These are phyloP conservation scores for Neofusicoccum umdonicola DNA, from an alignment of 2,329 filamentous ascomycete species.

Conservation along the genomic window DNA sequence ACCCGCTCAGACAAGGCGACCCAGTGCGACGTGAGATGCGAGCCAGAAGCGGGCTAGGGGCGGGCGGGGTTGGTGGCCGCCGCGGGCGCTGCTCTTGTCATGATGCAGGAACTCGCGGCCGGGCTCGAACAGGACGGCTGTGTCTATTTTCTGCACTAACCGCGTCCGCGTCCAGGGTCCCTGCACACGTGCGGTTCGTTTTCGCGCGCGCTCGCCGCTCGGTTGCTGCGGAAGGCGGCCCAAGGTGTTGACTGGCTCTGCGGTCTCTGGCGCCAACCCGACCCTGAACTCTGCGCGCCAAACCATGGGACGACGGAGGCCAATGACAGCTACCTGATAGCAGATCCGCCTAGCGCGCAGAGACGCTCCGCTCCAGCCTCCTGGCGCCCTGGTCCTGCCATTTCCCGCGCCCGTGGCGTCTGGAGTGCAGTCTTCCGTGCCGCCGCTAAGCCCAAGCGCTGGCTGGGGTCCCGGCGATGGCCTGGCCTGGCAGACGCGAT, in stretches of 20 bases:
- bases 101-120: neutral
- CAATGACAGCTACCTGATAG: conserved; percentile 1
- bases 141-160: neutral
- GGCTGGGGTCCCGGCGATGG: neutral
- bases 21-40: neutral
- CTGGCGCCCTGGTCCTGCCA: neutral
- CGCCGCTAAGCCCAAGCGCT: neutral
- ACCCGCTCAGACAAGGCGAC: conserved; percentile 4
- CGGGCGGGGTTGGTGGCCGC: neutral
- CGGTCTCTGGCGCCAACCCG: neutral
- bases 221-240: neutral
- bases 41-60: neutral
- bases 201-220: neutral
- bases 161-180: neutral
- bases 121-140: neutral
- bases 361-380: neutral
- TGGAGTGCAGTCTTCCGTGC: neutral
- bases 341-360: neutral
- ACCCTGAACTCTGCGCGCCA: too few species aligned
- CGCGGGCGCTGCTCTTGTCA: neutral
- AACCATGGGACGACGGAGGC: neutral
- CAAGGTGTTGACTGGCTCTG: neutral
- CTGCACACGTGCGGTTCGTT: neutral
- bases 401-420: neutral
- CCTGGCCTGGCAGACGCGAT: neutral